Base-by-base conservation (phyloP, 129 eudicot species). In the Chrysanthemum seticuspe region DNA sequence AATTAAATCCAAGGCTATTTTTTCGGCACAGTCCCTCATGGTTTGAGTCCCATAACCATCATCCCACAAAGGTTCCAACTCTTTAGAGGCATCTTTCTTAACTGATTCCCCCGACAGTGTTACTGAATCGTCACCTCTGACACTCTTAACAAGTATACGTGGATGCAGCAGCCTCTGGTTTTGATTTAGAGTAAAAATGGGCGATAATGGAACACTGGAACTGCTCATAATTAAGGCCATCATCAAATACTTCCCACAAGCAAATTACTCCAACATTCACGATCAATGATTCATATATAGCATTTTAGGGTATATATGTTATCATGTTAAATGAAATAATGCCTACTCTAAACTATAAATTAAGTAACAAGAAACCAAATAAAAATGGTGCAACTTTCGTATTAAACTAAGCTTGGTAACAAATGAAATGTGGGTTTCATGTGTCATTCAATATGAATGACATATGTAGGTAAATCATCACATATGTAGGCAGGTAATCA, bases 11-110 rank as follows among this genome's bases (percentile, higher is more conserved):
- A 48, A 53, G 0, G 88, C 85, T n/a, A 65, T 68, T 53, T 87
- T 85, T 74, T 75, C 77, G 75, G 47, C 47, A 40, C 86, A 93
- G 73, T 93, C 96, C 83, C 84, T 87, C 76, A 90, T 83, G 61
- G 77, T 87, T 63, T 65, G 78, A 61, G 78, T 78, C 63, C 95
- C 97, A 83, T 80, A 89, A 47, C 97, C 95, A 79, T 93, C 98
- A 79, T 93, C 97, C 96, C 96, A 93, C 70, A 87, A 76, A 67
- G 87, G 76, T 71, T 89, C 83, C 78, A 93, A 71, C 79, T 76
- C 75, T 36, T 78, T 76, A 13, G 9, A 3, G n/a, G 15, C 80
- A 70, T 6, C 51, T 13, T 13, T 75, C 18, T 72, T 74, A 60
- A 66, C 60, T 19, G 81, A 68, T 69, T 78, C 77, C 6, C 59